Conservation (phyloP, 225 moss, liverwort and hornwort species). For the Rhytidiadelphus loreus region DNA sequence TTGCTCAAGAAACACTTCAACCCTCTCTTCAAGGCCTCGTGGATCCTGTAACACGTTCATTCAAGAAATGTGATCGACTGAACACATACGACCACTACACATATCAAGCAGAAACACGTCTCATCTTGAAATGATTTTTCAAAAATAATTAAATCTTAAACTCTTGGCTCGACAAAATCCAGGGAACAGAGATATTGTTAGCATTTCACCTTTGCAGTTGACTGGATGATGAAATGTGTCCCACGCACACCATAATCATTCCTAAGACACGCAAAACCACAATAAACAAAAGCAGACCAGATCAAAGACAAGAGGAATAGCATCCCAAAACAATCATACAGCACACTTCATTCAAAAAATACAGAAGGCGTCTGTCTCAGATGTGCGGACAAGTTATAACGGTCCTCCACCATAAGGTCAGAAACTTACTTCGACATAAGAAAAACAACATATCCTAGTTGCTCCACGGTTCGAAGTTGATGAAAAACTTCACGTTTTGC, state of each 20-base stretch:
- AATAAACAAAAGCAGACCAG: background rate
- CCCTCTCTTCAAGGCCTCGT: conserved; percentile 77
- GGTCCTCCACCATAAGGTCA: background rate
- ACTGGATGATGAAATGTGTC: conserved; percentile 95
- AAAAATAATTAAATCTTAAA: background rate
- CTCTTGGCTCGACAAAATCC: background rate
- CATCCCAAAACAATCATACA: background rate
- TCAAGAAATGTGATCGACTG: background rate
- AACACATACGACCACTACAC: background rate
- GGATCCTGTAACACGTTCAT: conserved; percentile 47
- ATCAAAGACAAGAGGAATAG: background rate
- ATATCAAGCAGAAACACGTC: background rate
- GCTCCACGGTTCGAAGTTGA: conserved; percentile 96
- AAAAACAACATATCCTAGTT: conserved; percentile 93
- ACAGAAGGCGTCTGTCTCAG: background rate
- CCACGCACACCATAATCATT: conserved; percentile 94
- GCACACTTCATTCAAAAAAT: background rate
- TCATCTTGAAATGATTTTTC: background rate
- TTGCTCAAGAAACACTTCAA: conserved; percentile 87
- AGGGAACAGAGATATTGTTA: background rate
- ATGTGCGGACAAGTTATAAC: background rate
- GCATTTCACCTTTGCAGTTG: conserved; percentile 68
- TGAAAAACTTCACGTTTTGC: conserved; percentile 96
- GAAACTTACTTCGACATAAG: conserved; percentile 72
- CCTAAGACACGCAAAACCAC: conserved; percentile 17